Evolutionary conservation across 2,329 filamentous ascomycete genomes (phyloP).

Genomic region (Penicillium vulpinum): DNA sequence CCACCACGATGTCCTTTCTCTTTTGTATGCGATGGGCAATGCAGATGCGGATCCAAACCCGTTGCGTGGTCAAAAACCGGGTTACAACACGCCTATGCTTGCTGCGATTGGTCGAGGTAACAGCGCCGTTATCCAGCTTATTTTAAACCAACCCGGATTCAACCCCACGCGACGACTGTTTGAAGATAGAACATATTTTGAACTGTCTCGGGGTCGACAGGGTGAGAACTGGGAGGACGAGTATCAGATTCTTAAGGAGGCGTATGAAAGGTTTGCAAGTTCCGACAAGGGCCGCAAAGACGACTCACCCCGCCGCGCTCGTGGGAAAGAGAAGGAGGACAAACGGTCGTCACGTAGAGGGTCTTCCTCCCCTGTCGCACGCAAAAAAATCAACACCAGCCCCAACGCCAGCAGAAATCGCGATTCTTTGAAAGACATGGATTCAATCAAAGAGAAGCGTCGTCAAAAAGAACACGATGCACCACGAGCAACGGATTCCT

Average conservation of each 20-base stretch:
- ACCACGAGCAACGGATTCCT: conserved; percentile 33
- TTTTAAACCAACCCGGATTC: conserved; percentile 75
- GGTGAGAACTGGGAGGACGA: conserved; percentile 92
- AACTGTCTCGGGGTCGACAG: conserved; percentile 77
- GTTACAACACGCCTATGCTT: conserved; percentile 87
- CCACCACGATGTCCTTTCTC: conserved; percentile 81
- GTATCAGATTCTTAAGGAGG: conserved; percentile 73
- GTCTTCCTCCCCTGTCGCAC: conserved; percentile 43
- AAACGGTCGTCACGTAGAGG: conserved; percentile 34
- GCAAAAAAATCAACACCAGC: conserved; percentile 35
- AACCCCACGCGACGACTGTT: conserved; percentile 74
- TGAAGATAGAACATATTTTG: conserved; percentile 78
- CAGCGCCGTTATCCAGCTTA: conserved; percentile 76
- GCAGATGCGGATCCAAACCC: conserved; percentile 69
- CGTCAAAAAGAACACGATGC: conserved; percentile 35
- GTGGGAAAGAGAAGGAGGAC: conserved; percentile 43
- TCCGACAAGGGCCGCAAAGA: conserved; percentile 36
- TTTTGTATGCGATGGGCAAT: conserved; percentile 68
- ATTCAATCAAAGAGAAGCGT: conserved; percentile 28
- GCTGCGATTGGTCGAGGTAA: conserved; percentile 89
- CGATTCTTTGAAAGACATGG: conserved; percentile 16
- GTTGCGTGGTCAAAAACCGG: conserved; percentile 58
- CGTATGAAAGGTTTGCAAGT: conserved; percentile 43
- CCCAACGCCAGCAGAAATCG: conserved; percentile 28
- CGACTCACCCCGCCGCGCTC: conserved; percentile 41